Conservation (phyloP, 139 green algal species). For the Chlamydomonas applanata region DNA sequence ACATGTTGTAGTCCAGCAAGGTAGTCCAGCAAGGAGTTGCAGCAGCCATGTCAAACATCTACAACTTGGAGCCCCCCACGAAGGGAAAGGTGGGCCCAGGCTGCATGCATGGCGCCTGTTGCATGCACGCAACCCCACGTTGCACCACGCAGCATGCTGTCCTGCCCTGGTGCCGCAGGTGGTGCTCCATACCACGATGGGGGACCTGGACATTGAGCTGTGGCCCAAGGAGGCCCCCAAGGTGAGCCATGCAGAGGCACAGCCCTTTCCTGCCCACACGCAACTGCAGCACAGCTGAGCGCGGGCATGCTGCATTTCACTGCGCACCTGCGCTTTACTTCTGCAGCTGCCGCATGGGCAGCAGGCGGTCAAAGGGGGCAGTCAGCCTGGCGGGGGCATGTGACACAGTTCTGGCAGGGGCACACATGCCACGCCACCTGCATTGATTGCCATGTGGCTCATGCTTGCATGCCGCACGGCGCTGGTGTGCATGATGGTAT, state of each 20-base stretch:
- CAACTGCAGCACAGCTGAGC: too few species aligned
- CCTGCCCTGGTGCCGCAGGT: conserved; percentile 54
- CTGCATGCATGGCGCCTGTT: neutral
- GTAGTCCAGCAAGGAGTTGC: neutral
- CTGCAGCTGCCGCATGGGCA: too few species aligned
- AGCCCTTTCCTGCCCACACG: too few species aligned
- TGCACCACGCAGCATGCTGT: neutral
- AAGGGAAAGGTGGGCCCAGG: conserved; percentile 81
- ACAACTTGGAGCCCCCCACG: conserved; percentile 91
- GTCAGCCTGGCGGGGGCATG: too few species aligned
- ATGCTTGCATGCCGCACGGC: neutral
- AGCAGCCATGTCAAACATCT: conserved; percentile 66
- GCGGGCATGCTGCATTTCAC: too few species aligned
- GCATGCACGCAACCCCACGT: neutral
- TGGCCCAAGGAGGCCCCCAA: conserved; percentile 94
- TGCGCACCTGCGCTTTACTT: too few species aligned
- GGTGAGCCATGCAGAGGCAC: conserved; percentile 48
- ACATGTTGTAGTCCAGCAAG: too few species aligned
- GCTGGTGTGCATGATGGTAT: neutral
- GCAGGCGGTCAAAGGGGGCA: too few species aligned
- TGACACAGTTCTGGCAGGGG: neutral
- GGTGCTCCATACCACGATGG: conserved; percentile 82
- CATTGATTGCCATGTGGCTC: neutral
- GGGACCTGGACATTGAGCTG: conserved; percentile 95
- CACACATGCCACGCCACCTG: neutral